Evolutionary conservation across 257 asterid species (phyloP).

Genomic region (Paulownia fortunei): DNA sequence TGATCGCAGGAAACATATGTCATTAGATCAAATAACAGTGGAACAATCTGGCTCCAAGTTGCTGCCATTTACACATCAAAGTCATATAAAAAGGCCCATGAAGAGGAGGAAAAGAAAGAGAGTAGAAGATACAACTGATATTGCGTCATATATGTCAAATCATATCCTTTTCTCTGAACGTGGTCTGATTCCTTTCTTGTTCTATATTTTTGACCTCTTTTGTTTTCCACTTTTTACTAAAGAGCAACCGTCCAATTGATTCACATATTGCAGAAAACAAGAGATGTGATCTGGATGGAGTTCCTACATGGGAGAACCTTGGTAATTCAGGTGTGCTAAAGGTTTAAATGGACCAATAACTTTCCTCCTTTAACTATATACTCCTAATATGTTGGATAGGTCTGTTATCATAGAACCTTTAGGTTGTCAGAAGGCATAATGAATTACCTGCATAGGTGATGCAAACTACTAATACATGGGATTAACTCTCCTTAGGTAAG

Average conservation of each 20-base stretch:
- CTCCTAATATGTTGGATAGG: constrained; percentile 10
- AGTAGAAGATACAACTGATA: constrained; percentile 63
- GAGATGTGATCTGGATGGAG: constrained; percentile 64
- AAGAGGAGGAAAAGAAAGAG: constrained; percentile 78
- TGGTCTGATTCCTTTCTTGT: constrained; percentile 49
- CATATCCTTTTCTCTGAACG: constrained; percentile 74
- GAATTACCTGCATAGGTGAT: not conserved
- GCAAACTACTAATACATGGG: not conserved
- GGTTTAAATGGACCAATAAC: not conserved
- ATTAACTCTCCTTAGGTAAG: not conserved
- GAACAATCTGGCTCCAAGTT: constrained; percentile 67
- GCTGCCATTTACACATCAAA: constrained; percentile 49
- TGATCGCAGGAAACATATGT: constrained; percentile 49
- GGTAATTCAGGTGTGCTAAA: constrained; percentile 62
- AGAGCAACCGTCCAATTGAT: constrained; percentile 14
- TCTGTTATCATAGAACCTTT: constrained; percentile 1
- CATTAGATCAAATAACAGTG: constrained; percentile 44
- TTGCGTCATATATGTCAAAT: constrained; percentile 60
- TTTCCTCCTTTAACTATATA: not conserved
- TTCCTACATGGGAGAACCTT: constrained; percentile 58
- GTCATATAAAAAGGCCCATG: constrained; percentile 51
- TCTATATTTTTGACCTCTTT: not conserved
- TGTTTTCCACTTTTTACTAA: not conserved
- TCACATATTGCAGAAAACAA: constrained; percentile 60
- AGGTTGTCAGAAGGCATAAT: constrained; percentile 14